Evolutionary conservation across 208 protist species (phyloP).

Genomic region (Trichomonas tenax): DNA sequence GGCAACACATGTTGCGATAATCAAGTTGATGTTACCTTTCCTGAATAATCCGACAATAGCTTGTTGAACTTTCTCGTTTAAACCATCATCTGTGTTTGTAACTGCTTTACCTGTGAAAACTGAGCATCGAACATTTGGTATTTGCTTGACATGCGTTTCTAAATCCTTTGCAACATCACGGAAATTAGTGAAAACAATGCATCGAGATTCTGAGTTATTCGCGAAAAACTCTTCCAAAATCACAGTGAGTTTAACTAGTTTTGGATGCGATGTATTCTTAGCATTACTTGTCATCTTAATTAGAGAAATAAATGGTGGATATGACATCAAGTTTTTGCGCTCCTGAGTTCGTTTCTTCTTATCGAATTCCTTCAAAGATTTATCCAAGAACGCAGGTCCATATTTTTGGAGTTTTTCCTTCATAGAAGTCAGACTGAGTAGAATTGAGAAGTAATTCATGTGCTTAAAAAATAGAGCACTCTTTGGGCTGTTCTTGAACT

Average conservation of each 20-base stretch:
- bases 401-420: not conserved
- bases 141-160: not conserved
- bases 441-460: too few relatives aligned
- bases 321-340: not conserved
- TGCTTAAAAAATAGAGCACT: too few relatives aligned
- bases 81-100: not conserved
- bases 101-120: not conserved
- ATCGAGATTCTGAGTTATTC: not conserved
- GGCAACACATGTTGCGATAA: conserved; percentile 39
- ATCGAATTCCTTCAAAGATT: not conserved
- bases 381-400: not conserved
- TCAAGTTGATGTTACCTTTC: conserved; percentile 31
- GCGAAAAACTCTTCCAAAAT: not conserved
- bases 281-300: not conserved
- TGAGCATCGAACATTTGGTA: not conserved
- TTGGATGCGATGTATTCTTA: not conserved
- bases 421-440: not conserved
- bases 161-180: not conserved
- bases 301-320: not conserved
- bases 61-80: not conserved
- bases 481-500: too few relatives aligned
- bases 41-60: conserved; percentile 26
- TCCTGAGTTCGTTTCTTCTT: not conserved
- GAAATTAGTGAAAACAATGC: not conserved
- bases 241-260: not conserved